These are phyloP conservation scores for Pythium sukuiense DNA, from an alignment of 352 stramenopile genomes.

Conservation along the genomic window DNA sequence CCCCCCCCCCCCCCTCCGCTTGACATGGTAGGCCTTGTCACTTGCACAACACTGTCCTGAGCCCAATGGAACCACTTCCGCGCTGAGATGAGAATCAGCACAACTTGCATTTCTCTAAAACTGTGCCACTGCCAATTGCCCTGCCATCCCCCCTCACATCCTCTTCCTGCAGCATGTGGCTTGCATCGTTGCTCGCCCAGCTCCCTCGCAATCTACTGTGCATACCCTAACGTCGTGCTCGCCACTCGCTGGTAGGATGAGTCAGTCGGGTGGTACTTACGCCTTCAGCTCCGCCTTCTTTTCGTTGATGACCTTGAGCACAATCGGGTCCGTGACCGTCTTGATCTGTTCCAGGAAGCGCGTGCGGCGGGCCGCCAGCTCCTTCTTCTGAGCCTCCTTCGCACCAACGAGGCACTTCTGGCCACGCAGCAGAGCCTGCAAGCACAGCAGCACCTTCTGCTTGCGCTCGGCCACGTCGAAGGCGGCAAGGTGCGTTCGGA, in stretches of 20 bases:
- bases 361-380: conserved; percentile 39
- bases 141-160: too few species aligned
- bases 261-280: conserved; percentile 26
- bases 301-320: conserved; percentile 62
- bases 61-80: too few species aligned
- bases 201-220: too few species aligned
- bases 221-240: too few species aligned
- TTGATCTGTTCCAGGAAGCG: conserved; percentile 55
- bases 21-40: too few species aligned
- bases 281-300: conserved; percentile 60
- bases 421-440: conserved; percentile 73
- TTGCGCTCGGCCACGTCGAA: conserved; percentile 80
- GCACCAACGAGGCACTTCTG: conserved; percentile 35
- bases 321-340: conserved; percentile 54
- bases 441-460: conserved; percentile 70
- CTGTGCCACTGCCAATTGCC: neutral
- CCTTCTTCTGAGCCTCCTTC: conserved; percentile 26
- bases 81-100: neutral
- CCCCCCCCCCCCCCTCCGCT: too few species aligned
- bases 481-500: conserved; percentile 68
- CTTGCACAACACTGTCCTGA: too few species aligned
- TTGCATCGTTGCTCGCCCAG: too few species aligned
- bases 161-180: too few species aligned
- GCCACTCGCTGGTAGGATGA: too few species aligned
- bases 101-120: conserved; percentile 4